These are phyloP conservation scores for Xanthoconium stramineum DNA, from an alignment of 768 basidiomycete species.

Conservation along the genomic window DNA sequence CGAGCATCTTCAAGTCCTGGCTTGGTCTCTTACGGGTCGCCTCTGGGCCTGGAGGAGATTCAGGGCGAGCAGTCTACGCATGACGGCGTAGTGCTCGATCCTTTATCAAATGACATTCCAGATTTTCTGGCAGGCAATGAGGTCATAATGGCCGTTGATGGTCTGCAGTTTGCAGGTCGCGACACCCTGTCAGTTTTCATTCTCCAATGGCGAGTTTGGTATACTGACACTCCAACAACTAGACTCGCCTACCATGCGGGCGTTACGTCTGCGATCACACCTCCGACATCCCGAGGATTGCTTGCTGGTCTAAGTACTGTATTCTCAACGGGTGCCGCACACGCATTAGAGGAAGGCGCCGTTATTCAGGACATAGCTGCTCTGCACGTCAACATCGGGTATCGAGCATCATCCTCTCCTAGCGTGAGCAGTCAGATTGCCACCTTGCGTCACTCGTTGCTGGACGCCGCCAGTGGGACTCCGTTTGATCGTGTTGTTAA, in stretches of 20 bases:
- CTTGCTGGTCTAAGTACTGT: slow-evolving; percentile 56
- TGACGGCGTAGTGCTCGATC: slow-evolving; percentile 54
- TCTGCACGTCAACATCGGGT: slow-evolving; percentile 57
- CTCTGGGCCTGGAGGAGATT: slow-evolving; percentile 58
- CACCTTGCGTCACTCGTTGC: slow-evolving; percentile 61
- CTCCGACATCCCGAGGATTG: slow-evolving; percentile 50
- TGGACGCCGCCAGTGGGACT: slow-evolving; percentile 26
- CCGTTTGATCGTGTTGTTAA: slow-evolving; percentile 43
- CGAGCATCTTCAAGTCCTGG: slow-evolving; percentile 38
- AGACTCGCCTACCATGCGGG: slow-evolving; percentile 69
- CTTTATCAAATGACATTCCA: slow-evolving; percentile 34
- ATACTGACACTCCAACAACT: slow-evolving; percentile 5
- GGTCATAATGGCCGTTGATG: slow-evolving; percentile 67
- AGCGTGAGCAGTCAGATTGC: slow-evolving; percentile 85
- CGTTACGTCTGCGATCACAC: slow-evolving; percentile 58
- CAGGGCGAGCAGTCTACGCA: slow-evolving; percentile 49
- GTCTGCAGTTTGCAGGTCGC: slow-evolving; percentile 63
- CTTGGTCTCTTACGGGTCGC: slow-evolving; percentile 39
- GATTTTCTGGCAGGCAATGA: slow-evolving; percentile 33
- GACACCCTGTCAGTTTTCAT: slow-evolving; percentile 45
- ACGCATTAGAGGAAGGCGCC: slow-evolving; percentile 55
- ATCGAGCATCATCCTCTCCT: slow-evolving; percentile 34
- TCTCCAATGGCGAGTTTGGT: background rate
- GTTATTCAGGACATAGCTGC: slow-evolving; percentile 59
- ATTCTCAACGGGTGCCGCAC: slow-evolving; percentile 54